Percentiles rank a stretch among this genome's conserved stretches.
Conservation (phyloP, 495 filamentous ascomycete species). For the Penicillium subrubescens region DNA sequence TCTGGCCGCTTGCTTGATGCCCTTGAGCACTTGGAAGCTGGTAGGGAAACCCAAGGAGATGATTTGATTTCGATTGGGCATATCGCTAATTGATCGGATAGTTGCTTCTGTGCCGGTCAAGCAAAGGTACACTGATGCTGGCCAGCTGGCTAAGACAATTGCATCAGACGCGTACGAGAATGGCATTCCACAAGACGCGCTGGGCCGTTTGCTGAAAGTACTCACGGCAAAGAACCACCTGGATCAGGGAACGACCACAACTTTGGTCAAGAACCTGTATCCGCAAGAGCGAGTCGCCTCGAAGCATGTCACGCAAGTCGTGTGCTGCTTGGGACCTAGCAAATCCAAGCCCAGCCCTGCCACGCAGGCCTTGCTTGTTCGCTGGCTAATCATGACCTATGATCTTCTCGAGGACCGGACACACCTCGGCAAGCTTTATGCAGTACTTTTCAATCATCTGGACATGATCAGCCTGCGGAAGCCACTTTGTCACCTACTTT, state of each 20-base stretch:
- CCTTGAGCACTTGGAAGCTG: slow-evolving; percentile 46
- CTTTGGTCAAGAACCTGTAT: slow-evolving; percentile 74
- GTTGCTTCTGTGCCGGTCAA: slow-evolving; percentile 45
- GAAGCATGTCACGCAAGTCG: slow-evolving; percentile 63
- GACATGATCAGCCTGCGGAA: slow-evolving; percentile 67
- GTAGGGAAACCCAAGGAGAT: slow-evolving; percentile 25
- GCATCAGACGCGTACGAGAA: slow-evolving; percentile 60
- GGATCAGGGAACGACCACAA: slow-evolving; percentile 70
- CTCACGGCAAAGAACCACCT: slow-evolving; percentile 67
- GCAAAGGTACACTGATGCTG: slow-evolving; percentile 47
- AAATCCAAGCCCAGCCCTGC: slow-evolving; percentile 72
- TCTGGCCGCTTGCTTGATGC: slow-evolving; percentile 39
- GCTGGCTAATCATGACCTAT: slow-evolving; percentile 81
- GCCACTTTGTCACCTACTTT: slow-evolving; percentile 77
- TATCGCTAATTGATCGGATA: slow-evolving; percentile 21
- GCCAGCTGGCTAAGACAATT: slow-evolving; percentile 42
- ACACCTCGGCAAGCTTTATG: slow-evolving; percentile 70
- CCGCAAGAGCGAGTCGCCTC: slow-evolving; percentile 64
- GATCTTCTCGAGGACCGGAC: slow-evolving; percentile 67
- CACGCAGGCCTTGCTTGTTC: slow-evolving; percentile 68
- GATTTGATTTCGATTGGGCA: neutral
- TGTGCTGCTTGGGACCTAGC: slow-evolving; percentile 77
- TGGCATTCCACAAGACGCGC: slow-evolving; percentile 61
- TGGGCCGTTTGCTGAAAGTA: slow-evolving; percentile 67
- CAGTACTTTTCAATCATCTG: slow-evolving; percentile 78